A percentile compares a stretch with the other conserved stretches of the same genome.
Conservation (phyloP, 2,329 filamentous ascomycete genomes). For the Tetracladium maxilliforme region DNA sequence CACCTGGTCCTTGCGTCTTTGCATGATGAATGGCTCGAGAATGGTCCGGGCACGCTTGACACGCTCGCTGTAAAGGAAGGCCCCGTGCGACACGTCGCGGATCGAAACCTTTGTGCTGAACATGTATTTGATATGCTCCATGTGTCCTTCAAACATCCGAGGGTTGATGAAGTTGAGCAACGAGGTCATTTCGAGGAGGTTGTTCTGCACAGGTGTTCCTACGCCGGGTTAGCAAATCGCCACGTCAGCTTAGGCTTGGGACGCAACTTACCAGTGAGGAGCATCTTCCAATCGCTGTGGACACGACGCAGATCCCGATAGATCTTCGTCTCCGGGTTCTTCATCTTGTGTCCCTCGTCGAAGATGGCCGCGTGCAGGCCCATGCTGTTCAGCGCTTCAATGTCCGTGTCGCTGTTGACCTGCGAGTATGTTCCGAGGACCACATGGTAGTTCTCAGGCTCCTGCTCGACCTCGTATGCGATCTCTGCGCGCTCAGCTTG, state of each 20-base stretch:
- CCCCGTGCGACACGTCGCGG: slow-evolving; percentile 63
- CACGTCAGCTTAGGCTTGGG: too few species aligned
- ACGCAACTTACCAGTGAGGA: slow-evolving; percentile 78
- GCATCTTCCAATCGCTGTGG: slow-evolving; percentile 65
- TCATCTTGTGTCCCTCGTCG: slow-evolving; percentile 88
- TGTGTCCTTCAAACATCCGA: slow-evolving; percentile 59
- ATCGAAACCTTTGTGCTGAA: slow-evolving; percentile 88
- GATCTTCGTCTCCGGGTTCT: slow-evolving; percentile 71
- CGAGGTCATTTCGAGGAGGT: slow-evolving; percentile 80
- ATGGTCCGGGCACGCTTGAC: slow-evolving; percentile 81
- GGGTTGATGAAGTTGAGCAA: slow-evolving; percentile 93
- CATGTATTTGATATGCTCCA: slow-evolving; percentile 68
- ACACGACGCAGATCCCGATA: slow-evolving; percentile 72
- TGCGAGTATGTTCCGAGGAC: slow-evolving; percentile 48
- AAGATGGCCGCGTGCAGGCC: too few species aligned
- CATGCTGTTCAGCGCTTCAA: too few species aligned
- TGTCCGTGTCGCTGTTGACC: too few species aligned
- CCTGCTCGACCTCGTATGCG: slow-evolving; percentile 47
- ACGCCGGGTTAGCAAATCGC: too few species aligned
- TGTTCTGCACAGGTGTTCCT: slow-evolving; percentile 93
- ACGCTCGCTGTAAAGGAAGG: slow-evolving; percentile 73
- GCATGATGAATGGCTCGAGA: slow-evolving; percentile 86
- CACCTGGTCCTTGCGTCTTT: slow-evolving; percentile 86
- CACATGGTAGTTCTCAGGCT: slow-evolving; percentile 48
- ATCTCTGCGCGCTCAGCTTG: slow-evolving; percentile 54